Evolutionary conservation across 2,329 filamentous ascomycete species (phyloP).

Genomic region (Colletotrichum falcatum): DNA sequence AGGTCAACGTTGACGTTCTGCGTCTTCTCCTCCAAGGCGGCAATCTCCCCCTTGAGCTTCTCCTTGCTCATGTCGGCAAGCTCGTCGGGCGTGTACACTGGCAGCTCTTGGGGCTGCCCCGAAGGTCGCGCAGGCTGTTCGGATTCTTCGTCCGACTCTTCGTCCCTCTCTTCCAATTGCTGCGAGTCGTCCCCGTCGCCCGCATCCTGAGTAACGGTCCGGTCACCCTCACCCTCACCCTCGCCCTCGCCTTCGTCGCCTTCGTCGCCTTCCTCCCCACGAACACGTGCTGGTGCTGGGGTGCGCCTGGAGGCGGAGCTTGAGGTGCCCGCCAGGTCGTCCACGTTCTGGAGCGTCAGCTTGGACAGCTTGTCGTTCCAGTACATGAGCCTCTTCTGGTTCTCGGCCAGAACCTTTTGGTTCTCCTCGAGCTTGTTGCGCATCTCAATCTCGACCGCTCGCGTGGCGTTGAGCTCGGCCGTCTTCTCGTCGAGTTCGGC

Average conservation of each 20-base stretch:
- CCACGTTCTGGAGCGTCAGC: constrained; percentile 83
- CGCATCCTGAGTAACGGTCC: constrained; percentile 16
- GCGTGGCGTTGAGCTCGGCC: constrained; percentile 86
- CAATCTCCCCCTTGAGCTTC: constrained; percentile 71
- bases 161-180: constrained; percentile 44
- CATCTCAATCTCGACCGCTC: constrained; percentile 96
- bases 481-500: constrained; percentile 88
- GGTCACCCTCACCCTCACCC: constrained; percentile 46
- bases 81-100: constrained; percentile 81
- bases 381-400: constrained; percentile 84
- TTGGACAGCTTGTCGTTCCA: constrained; percentile 93
- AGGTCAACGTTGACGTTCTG: constrained; percentile 91
- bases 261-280: constrained; percentile 41
- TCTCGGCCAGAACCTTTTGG: constrained; percentile 88
- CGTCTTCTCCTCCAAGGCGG: constrained; percentile 74
- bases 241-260: constrained; percentile 32
- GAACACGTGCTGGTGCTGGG: constrained; percentile 30
- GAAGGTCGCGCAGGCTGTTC: constrained; percentile 44
- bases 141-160: background rate
- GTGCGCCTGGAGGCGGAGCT: constrained; percentile 43
- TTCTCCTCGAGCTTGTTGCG: constrained; percentile 97
- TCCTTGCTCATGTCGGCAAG: constrained; percentile 74
- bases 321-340: constrained; percentile 67
- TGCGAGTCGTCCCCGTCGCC: constrained; percentile 37
- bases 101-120: constrained; percentile 69